Evolutionary conservation across 208 protist genomes (phyloP).

Genomic region (Tritrichomonas foetus): DNA sequence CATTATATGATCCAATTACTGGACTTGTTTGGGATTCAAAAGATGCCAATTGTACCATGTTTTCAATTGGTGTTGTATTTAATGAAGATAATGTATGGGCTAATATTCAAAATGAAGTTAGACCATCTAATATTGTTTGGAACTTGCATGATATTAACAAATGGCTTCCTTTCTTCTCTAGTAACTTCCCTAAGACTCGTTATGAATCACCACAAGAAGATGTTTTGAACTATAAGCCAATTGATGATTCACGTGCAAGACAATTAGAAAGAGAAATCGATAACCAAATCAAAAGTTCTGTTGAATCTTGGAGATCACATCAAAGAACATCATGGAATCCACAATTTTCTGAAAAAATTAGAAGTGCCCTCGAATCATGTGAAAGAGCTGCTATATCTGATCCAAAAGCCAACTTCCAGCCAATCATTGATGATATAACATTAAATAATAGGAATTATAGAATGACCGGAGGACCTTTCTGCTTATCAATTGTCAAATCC

Average conservation of each 20-base stretch:
- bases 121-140: neutral
- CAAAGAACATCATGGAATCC: neutral
- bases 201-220: neutral
- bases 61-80: neutral
- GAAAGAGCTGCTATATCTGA: neutral
- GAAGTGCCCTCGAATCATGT: neutral
- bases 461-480: neutral
- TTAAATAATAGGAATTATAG: neutral
- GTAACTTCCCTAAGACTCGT: neutral
- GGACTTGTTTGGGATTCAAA: neutral
- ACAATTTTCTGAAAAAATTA: neutral
- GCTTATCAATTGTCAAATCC: neutral
- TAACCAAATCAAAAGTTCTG: neutral
- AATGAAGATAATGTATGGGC: constrained; percentile 29
- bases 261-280: neutral
- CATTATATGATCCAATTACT: neutral
- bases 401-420: neutral
- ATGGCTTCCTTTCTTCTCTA: neutral
- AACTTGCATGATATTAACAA: neutral
- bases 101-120: neutral
- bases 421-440: neutral
- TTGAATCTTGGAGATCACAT: neutral
- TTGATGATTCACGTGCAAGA: neutral
- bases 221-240: neutral
- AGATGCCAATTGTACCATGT: neutral